These are phyloP conservation scores for Gaertneriomyces sp. DNA, from an alignment of 192 early-diverging fungal genomes.

Conservation along the genomic window DNA sequence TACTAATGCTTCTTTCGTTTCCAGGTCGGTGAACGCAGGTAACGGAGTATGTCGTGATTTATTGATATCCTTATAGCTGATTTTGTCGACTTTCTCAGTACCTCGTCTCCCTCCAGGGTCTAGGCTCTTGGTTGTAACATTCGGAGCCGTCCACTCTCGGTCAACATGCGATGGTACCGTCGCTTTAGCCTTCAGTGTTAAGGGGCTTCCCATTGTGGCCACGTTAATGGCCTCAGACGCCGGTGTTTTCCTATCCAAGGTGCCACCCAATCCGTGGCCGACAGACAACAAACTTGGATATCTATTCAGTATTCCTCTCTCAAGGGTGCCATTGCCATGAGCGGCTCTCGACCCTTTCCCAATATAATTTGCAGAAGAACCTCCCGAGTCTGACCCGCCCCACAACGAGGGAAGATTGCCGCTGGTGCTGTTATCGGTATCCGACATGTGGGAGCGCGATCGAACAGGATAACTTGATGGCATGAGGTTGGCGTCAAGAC, in stretches of 20 bases:
- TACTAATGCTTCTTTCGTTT: slow-evolving; percentile 25
- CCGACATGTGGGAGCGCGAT: no score
- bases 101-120: not conserved
- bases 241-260: slow-evolving; percentile 19
- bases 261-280: not conserved
- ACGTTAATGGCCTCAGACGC: slow-evolving; percentile 24
- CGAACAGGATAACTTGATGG: no score
- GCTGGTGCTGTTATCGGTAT: no score
- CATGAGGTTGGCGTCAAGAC: no score
- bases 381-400: no score
- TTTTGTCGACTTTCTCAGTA: not conserved
- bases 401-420: no score
- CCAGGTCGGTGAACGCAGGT: not conserved
- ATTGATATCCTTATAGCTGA: no score
- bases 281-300: slow-evolving; percentile 8
- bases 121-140: not conserved
- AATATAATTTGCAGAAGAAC: no score
- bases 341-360: no score
- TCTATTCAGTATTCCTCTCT: not conserved
- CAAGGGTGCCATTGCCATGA: no score
- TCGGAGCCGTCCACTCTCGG: slow-evolving; percentile 11
- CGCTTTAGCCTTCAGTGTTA: slow-evolving; percentile 19
- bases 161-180: slow-evolving; percentile 22
- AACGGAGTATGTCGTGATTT: no score
- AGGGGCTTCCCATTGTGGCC: slow-evolving; percentile 27